Percentiles rank a stretch among this genome's conserved stretches.
Evolutionary conservation across 1,139 yeast species (phyloP).

Genomic region (Geotrichum fermentans): DNA sequence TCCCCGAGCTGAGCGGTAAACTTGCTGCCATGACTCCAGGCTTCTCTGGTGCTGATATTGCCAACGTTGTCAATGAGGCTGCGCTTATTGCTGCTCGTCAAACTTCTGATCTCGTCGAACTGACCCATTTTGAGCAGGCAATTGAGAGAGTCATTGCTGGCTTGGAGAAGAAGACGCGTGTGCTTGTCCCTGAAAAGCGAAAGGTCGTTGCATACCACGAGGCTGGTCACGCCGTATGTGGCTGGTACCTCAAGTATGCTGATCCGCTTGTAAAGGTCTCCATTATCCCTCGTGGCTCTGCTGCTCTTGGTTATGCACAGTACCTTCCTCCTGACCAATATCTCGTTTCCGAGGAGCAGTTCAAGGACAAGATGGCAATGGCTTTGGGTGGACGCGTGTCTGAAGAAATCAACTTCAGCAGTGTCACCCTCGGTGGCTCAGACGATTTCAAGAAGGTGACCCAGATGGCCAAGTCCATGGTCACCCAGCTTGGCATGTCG

Average conservation of each 20-base stretch:
- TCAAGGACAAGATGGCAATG: conserved; percentile 89
- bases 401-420: conserved; percentile 82
- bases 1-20: conserved; percentile 66
- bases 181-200: conserved; percentile 78
- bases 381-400: conserved; percentile 95
- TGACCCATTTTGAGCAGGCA: conserved; percentile 87
- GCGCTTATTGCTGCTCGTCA: conserved; percentile 93
- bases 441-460: conserved; percentile 98
- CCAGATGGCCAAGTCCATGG: conserved; percentile 90
- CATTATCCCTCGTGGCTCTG: conserved; percentile 93
- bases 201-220: conserved; percentile 92
- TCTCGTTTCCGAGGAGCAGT: conserved; percentile 70
- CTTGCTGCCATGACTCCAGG: conserved; percentile 96
- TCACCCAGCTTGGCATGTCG: conserved; percentile 88
- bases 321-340: conserved; percentile 93
- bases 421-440: conserved; percentile 92
- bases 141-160: conserved; percentile 98
- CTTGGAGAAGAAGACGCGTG: conserved; percentile 81
- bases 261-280: conserved; percentile 93
- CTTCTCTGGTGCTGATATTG: conserved; percentile 96
- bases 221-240: conserved; percentile 98
- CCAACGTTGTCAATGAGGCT: conserved; percentile 94
- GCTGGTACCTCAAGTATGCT: conserved; percentile 87
- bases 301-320: conserved; percentile 97
- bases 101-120: conserved; percentile 60